Percentiles rank a stretch among this genome's conserved stretches.
These are phyloP conservation scores for Cladorrhinum sp. DNA, from an alignment of 2,329 filamentous ascomycete genomes.

Conservation along the genomic window DNA sequence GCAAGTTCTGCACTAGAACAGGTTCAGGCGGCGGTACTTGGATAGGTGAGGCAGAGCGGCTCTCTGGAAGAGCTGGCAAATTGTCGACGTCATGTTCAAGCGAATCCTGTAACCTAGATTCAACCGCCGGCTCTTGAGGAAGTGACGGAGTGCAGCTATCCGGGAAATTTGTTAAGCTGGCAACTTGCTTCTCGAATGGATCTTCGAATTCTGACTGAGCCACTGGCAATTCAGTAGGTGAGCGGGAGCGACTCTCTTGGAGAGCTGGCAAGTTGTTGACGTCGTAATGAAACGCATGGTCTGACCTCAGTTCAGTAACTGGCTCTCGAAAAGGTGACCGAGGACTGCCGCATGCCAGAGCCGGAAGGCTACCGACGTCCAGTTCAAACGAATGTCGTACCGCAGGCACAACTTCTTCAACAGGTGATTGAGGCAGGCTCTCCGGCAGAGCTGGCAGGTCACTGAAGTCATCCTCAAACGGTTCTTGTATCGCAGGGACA, in stretches of 20 bases:
- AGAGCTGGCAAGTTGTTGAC: constrained; percentile 4
- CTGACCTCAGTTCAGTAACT: background rate
- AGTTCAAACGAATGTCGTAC: no score
- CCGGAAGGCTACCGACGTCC: no score
- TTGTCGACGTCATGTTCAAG: background rate
- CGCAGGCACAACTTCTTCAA: no score
- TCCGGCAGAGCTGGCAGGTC: background rate
- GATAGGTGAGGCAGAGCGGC: background rate
- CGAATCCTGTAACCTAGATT: background rate
- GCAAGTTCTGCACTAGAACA: background rate
- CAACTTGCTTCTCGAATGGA: no score
- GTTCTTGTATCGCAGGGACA: background rate
- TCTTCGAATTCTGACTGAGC: background rate
- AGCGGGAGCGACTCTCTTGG: background rate
- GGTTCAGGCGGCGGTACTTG: background rate
- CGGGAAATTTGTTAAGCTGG: no score
- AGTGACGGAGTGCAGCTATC: background rate
- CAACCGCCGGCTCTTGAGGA: background rate
- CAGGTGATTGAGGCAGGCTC: no score
- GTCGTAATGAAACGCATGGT: background rate
- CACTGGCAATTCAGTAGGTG: background rate
- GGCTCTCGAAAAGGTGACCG: background rate
- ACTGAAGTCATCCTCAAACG: background rate
- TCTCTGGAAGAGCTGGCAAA: constrained; percentile 1
- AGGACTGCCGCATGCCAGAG: no score